Evolutionary conservation across 768 basidiomycete species (phyloP).

Genomic region (Mycena galopus): DNA sequence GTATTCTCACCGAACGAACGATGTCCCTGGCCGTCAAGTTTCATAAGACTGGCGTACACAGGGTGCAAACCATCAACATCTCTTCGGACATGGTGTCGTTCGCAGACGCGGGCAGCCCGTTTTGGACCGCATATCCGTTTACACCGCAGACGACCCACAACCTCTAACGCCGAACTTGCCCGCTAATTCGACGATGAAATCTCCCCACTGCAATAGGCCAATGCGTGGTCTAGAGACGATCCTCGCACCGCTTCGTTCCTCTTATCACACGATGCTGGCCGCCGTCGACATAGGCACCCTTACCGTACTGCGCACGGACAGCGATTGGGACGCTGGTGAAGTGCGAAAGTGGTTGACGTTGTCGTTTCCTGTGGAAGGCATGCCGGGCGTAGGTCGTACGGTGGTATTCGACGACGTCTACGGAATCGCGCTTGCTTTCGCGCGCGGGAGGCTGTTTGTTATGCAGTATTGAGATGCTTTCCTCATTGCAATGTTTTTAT

Average conservation of each 20-base stretch:
- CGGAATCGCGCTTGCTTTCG: constrained; percentile 12
- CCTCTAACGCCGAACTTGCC: background rate
- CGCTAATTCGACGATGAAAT: background rate
- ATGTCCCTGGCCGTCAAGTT: background rate
- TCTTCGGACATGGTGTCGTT: background rate
- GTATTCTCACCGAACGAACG: background rate
- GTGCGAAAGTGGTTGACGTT: background rate
- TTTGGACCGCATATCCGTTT: background rate
- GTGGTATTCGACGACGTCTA: constrained; percentile 24
- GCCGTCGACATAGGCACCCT: background rate
- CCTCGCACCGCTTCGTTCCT: background rate
- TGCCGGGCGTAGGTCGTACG: constrained; percentile 11
- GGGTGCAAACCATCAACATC: background rate
- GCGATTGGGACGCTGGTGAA: background rate
- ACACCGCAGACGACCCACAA: background rate
- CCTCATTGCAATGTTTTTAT: too few species aligned
- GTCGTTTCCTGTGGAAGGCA: background rate
- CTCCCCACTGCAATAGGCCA: background rate
- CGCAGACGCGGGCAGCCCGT: background rate
- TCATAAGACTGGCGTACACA: background rate
- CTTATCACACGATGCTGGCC: background rate
- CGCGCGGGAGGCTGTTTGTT: constrained; percentile 18
- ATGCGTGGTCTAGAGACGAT: constrained; percentile 4
- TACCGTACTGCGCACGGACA: background rate
- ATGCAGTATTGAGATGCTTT: constrained; percentile 16